Evolutionary conservation across 106 monocot species (phyloP).

Genomic region (Phalaenopsis aphrodite): DNA sequence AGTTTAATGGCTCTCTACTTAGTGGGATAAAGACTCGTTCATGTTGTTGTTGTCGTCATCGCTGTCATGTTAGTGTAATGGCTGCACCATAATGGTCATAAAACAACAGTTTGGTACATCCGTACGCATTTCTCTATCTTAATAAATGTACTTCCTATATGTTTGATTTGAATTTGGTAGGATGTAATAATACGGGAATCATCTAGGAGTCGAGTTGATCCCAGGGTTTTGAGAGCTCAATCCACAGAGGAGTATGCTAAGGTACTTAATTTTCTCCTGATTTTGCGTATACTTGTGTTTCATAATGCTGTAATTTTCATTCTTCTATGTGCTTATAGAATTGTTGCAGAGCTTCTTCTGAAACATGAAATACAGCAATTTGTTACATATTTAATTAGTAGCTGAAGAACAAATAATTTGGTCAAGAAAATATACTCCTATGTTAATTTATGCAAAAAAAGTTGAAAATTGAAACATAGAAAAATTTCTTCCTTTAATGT

Average conservation of each 20-base stretch:
- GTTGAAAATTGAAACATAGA: not conserved
- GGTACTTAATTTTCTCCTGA: conserved; percentile 27
- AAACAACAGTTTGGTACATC: not conserved
- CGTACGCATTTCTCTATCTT: not conserved
- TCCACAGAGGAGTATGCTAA: conserved; percentile 57
- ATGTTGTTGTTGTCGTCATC: too few relatives aligned
- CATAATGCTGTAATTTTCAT: not conserved
- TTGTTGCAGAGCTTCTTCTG: not conserved
- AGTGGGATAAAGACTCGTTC: too few relatives aligned
- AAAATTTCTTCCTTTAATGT: not conserved
- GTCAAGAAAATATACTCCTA: not conserved
- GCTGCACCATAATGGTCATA: not conserved
- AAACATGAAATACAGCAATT: not conserved
- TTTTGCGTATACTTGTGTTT: not conserved
- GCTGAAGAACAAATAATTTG: not conserved
- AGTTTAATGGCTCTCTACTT: too few relatives aligned
- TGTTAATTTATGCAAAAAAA: not conserved
- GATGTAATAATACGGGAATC: conserved; percentile 84
- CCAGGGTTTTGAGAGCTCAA: conserved; percentile 54
- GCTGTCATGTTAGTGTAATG: not conserved
- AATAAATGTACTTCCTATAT: not conserved
- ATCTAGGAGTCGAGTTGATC: conserved; percentile 53
- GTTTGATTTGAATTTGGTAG: conserved; percentile 22
- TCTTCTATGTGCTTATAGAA: not conserved
- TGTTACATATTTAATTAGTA: conserved; percentile 1